Evolutionary conservation across 306 rosid species (phyloP), one percentile per base, ranked within the genome.

Genomic region (Corylus americana): DNA sequence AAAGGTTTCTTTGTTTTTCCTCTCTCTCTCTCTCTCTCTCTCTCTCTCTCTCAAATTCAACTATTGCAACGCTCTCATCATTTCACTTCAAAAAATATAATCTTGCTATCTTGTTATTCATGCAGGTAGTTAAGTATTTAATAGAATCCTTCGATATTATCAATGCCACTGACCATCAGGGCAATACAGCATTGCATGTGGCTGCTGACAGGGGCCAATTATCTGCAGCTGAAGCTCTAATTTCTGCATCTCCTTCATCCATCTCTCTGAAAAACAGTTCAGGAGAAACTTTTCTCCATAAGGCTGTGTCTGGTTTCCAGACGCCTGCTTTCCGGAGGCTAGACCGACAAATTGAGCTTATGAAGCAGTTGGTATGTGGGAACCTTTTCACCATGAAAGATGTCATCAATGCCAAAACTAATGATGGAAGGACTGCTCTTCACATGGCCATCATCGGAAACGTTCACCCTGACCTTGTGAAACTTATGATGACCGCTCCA

Each of bases 211-310:
- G 97, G 80, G 99, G 99, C 68, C 98, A 91, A 76, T 72, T 93
- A 81, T 80, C 93, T 8, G 88, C 98, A 39, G 92, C 85, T 70
- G 97, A 93, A 78, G 88, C 91, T 76, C 91, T 95, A 66, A 77
- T 95, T 78, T 78, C 93, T 8, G 81, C 92, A 35, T 85, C 80
- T 71, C 92, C 96, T 55, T 49, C 91, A 8, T 64, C 91, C 67
- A 87, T 91, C 80, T 73, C 86, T 76, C 55, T 59, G 16, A 87
- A 9, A 77, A 95, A 91, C 90, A 84, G 90, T 39, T 39, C 70
- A 1, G 99, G 99, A 63, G 99, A 93, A 83, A 95, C 96, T 16
- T 95, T 90, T 82, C 90, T 95, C 74, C 99, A 95, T 55, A 92
- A 90, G 85, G 97, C 95, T 16, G 90, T 95, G 39, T 86, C 99